phyloP scores from a whole-genome alignment of 2,329 filamentous ascomycete genomes.

The Fonsecaea multimorphosa region DNA sequence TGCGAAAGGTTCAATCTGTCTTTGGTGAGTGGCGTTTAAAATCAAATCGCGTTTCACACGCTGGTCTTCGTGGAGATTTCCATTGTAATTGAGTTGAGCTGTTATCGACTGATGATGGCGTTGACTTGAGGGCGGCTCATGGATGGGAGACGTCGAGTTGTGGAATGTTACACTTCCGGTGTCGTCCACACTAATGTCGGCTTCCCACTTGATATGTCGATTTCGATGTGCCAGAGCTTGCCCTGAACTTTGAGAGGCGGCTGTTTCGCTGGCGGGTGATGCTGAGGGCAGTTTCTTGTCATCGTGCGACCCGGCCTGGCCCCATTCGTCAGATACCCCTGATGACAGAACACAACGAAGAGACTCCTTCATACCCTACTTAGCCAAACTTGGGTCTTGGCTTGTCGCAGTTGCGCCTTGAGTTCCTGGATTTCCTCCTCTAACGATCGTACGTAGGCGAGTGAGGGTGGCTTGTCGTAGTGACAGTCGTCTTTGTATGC shows the following conservation, averaged over 20 bases:
- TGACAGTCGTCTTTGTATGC: slow-evolving; percentile 41
- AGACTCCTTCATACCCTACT: slow-evolving; percentile 23
- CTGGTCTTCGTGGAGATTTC: slow-evolving; percentile 30
- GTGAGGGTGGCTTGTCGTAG: slow-evolving; percentile 39
- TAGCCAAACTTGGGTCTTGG: slow-evolving; percentile 37
- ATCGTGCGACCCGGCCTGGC: slow-evolving; percentile 29
- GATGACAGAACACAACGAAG: not conserved
- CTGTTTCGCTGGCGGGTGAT: slow-evolving; percentile 35
- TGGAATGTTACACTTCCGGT: slow-evolving; percentile 38
- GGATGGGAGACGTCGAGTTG: slow-evolving; percentile 38
- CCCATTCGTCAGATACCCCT: not conserved
- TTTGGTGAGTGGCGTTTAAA: slow-evolving; percentile 35
- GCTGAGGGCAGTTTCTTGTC: slow-evolving; percentile 36
- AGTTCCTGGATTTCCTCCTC: slow-evolving; percentile 39
- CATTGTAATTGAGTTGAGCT: slow-evolving; percentile 12
- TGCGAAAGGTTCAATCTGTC: slow-evolving; percentile 36
- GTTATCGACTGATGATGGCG: slow-evolving; percentile 20
- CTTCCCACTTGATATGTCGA: slow-evolving; percentile 35
- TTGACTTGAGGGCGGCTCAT: slow-evolving; percentile 34
- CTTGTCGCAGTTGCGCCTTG: slow-evolving; percentile 36
- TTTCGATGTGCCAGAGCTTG: slow-evolving; percentile 26
- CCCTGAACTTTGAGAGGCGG: slow-evolving; percentile 30
- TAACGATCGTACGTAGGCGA: slow-evolving; percentile 39
- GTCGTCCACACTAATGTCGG: slow-evolving; percentile 39
- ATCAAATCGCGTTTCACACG: slow-evolving; percentile 34